Conservation (phyloP, 2,329 filamentous ascomycete genomes). For the Penicillium sp. region DNA sequence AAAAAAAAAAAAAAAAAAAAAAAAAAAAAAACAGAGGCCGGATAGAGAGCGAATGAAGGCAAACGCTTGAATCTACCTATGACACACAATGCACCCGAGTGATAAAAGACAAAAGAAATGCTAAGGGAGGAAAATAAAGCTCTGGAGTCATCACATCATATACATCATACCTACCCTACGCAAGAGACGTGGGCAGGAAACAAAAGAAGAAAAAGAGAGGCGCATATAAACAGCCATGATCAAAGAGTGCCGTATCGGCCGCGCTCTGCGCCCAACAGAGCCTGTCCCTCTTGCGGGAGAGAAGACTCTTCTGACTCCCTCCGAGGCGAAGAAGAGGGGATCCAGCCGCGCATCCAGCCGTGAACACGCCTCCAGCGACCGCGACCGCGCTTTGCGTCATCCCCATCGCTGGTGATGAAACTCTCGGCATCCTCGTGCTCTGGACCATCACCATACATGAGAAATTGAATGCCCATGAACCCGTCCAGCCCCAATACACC, state of each 20-base stretch:
- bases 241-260: conserved; percentile 37
- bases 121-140: neutral
- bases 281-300: conserved; percentile 27
- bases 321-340: conserved; percentile 49
- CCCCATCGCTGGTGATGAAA: conserved; percentile 26
- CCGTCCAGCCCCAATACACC: conserved; percentile 63
- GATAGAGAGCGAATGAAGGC: neutral
- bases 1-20: too few species aligned
- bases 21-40: too few species aligned
- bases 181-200: neutral
- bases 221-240: conserved; percentile 5
- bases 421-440: conserved; percentile 14
- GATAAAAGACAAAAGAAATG: neutral
- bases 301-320: conserved; percentile 17
- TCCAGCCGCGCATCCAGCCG: conserved; percentile 66
- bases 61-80: neutral
- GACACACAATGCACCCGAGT: neutral
- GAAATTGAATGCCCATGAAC: conserved; percentile 61
- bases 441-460: conserved; percentile 54
- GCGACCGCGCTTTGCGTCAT: conserved; percentile 43
- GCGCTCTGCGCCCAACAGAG: conserved; percentile 28
- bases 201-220: neutral
- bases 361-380: conserved; percentile 56
- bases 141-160: conserved; percentile 8
- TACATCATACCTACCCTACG: neutral